Percentiles rank a stretch among this genome's conserved stretches.
Evolutionary conservation across 805 yeast species (phyloP).

Genomic region (Candida piceae): DNA sequence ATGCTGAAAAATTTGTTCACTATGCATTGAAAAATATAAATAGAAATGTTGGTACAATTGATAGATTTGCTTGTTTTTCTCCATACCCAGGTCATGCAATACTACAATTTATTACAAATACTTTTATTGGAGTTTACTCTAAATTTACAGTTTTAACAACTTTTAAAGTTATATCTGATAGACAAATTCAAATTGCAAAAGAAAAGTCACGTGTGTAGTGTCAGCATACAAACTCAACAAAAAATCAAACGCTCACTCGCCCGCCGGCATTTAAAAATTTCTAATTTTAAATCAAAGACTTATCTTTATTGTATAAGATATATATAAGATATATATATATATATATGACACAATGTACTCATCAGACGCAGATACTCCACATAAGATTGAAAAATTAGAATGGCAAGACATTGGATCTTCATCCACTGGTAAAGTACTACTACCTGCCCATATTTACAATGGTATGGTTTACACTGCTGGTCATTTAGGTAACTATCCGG

Average conservation of each 20-base stretch:
- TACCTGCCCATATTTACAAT: constrained; percentile 2
- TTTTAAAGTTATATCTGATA: not conserved
- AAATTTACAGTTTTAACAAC: constrained; percentile 16
- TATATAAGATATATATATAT: no score
- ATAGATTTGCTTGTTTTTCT: constrained; percentile 76
- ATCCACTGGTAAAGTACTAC: not conserved
- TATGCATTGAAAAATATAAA: constrained; percentile 68
- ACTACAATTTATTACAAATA: constrained; percentile 77
- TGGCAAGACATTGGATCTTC: constrained; percentile 2
- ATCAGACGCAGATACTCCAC: not conserved
- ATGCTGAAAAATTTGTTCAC: constrained; percentile 71
- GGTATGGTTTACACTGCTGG: constrained; percentile 26
- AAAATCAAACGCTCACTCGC: no score
- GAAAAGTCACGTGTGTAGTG: no score
- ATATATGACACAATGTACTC: no score
- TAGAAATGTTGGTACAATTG: constrained; percentile 88
- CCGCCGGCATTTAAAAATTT: no score
- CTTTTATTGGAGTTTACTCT: constrained; percentile 78
- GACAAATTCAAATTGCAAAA: no score
- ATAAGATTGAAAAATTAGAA: constrained; percentile 1
- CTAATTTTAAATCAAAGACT: no score
- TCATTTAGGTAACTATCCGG: constrained; percentile 22
- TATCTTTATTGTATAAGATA: no score
- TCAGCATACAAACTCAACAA: no score
- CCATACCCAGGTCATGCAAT: constrained; percentile 95